phyloP scores from a whole-genome alignment of 352 stramenopile genomes.

The Thalassiosira livingstoniorum region DNA sequence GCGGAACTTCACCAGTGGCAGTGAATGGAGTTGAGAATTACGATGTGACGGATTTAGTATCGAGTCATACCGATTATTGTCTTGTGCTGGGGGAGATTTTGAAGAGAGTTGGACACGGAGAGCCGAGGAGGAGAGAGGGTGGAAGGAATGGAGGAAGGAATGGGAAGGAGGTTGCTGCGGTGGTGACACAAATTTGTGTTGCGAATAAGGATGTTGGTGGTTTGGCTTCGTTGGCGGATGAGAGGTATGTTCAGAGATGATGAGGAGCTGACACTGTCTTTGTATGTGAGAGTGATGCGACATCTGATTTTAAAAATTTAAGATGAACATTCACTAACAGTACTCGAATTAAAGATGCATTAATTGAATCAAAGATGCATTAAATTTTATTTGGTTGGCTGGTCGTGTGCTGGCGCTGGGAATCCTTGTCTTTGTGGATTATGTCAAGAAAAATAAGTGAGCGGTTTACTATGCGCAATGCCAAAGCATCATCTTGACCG shows the following conservation, averaged over 20 bases:
- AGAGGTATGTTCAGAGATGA: constrained; percentile 7
- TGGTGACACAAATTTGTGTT: constrained; percentile 54
- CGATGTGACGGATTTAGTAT: constrained; percentile 76
- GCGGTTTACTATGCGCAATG: too few species aligned
- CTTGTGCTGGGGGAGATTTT: constrained; percentile 71
- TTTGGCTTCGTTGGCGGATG: constrained; percentile 44
- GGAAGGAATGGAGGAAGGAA: too few species aligned
- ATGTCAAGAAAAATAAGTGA: too few species aligned
- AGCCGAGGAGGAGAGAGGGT: constrained; percentile 53
- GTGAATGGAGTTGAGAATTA: constrained; percentile 79
- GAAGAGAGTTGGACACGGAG: constrained; percentile 63
- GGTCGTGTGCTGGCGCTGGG: too few species aligned
- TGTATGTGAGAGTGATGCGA: too few species aligned
- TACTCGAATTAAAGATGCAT: too few species aligned
- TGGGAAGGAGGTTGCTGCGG: constrained; percentile 38
- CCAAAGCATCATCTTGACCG: too few species aligned
- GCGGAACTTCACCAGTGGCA: constrained; percentile 68
- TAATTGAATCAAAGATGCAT: too few species aligned
- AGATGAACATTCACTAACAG: too few species aligned
- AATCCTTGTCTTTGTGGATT: too few species aligned
- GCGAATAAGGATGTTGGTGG: constrained; percentile 32
- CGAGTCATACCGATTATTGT: constrained; percentile 76
- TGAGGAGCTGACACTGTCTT: neutral
- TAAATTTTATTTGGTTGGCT: too few species aligned
- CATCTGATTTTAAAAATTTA: too few species aligned